Evolutionary conservation across 164 flowering plant genomes (phyloP), one percentile per base, ranked within the genome.

Genomic region (Santalum album): DNA sequence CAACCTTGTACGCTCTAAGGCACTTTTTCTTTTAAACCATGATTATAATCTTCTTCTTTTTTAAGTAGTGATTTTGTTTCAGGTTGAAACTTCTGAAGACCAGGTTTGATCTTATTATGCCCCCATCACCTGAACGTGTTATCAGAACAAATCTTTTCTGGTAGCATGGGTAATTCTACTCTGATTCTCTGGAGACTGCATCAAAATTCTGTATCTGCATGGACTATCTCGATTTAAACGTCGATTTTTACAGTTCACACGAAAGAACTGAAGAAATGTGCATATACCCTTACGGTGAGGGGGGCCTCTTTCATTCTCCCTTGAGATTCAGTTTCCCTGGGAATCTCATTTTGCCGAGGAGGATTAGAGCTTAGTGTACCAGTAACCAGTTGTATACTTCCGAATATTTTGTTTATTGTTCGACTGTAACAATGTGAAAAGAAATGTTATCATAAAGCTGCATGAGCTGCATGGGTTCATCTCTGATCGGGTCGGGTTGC

Each of bases 31-130:
- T 1, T 2, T 36, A 36, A 36, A 9, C 40, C 12, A 5, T 6
- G 2, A 36, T 12, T 36, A 7, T 6, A 14, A 9, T 36, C 2
- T 12, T 14, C 12, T n/a, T 7, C 16, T 54, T 40, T 24, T 42
- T 19, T 54, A 7, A 15, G 47, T 20, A 54, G 57, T 24, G 57
- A 54, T 54, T 39, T 54, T 54, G 22, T 44, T n/a, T 39, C 57
- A 26, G 36, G 36, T 26, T 3, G 7, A 25, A 17, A 25, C 22
- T n/a, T 2, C 17, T 25, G 48, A 39, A n/a, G n/a, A n/a, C n/a
- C n/a, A n/a, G n/a, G n/a, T n/a, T n/a, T 15, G 48, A 10, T 17
- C 48, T 14, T 12, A 6, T n/a, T 50, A 32, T 6, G 17, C 40
- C 40, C 40, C 2, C 40, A 36, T 36, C 16, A 12, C 16, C 7